Conservation (phyloP, 331 rosid genomes). For the Saraca asoca region DNA sequence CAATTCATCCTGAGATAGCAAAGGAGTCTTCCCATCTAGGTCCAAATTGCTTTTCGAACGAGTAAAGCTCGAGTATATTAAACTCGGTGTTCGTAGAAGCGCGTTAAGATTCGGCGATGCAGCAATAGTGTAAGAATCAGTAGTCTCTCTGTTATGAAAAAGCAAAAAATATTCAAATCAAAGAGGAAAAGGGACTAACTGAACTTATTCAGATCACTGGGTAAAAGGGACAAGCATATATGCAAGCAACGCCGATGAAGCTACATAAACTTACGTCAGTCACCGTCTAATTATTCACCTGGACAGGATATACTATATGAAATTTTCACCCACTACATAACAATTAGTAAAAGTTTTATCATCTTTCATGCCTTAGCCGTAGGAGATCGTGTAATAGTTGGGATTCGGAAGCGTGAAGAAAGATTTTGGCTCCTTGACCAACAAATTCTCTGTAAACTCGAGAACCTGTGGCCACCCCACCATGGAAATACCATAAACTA, state of each 20-base stretch:
- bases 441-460: neutral
- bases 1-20: conserved; percentile 44
- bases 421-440: too few species aligned
- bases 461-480: neutral
- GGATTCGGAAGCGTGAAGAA: too few species aligned
- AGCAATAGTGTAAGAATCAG: conserved; percentile 69
- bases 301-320: neutral
- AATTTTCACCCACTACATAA: neutral
- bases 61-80: conserved; percentile 52
- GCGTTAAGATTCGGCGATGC: conserved; percentile 63
- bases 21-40: conserved; percentile 49
- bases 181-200: neutral
- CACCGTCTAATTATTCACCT: neutral
- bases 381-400: neutral
- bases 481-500: neutral
- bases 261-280: neutral
- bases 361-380: neutral
- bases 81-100: conserved; percentile 47
- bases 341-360: neutral
- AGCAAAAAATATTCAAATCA: neutral
- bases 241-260: neutral
- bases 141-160: conserved; percentile 61
- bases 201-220: neutral
- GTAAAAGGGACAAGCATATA: neutral
- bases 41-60: conserved; percentile 50